Conservation (phyloP, 2,329 filamentous ascomycete genomes). For the Hysterium pulicare region DNA sequence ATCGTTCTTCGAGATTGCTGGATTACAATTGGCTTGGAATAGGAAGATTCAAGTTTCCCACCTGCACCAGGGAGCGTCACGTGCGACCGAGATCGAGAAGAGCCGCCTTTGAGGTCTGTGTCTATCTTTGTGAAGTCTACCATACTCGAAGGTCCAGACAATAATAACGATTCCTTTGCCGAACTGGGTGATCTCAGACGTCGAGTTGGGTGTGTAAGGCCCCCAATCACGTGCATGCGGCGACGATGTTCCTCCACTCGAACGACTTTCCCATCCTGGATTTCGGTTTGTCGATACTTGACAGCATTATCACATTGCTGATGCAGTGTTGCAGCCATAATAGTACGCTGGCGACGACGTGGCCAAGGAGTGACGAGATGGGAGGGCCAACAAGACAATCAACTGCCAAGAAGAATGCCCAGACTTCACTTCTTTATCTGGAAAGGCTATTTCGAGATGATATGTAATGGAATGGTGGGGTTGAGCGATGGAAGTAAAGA, state of each 20-base stretch:
- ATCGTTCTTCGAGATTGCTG: conserved; percentile 4
- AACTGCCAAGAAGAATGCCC: conserved; percentile 5
- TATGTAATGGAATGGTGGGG: conserved; percentile 9
- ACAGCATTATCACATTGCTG: conserved; percentile 1
- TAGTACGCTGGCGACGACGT: conserved; percentile 20
- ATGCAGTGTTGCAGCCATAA: background rate
- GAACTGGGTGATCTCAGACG: too few relatives aligned
- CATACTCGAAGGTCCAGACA: too few relatives aligned
- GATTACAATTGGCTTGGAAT: conserved; percentile 17
- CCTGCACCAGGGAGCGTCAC: conserved; percentile 9
- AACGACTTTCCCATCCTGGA: conserved; percentile 20
- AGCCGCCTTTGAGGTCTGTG: background rate
- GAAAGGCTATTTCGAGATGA: conserved; percentile 7
- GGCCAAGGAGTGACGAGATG: conserved; percentile 9
- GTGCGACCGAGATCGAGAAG: conserved; percentile 5
- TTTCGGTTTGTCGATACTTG: conserved; percentile 22
- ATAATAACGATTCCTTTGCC: too few relatives aligned
- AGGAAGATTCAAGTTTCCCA: background rate
- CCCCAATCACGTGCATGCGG: background rate
- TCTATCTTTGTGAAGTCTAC: too few relatives aligned
- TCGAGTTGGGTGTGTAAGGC: background rate
- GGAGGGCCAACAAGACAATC: conserved; percentile 1
- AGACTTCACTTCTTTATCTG: too few relatives aligned
- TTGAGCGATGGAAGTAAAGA: conserved; percentile 8
- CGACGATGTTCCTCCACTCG: conserved; percentile 24